Evolutionary conservation across 2,329 filamentous ascomycete genomes (phyloP).

Genomic region (Sarocladiaceae sp.): DNA sequence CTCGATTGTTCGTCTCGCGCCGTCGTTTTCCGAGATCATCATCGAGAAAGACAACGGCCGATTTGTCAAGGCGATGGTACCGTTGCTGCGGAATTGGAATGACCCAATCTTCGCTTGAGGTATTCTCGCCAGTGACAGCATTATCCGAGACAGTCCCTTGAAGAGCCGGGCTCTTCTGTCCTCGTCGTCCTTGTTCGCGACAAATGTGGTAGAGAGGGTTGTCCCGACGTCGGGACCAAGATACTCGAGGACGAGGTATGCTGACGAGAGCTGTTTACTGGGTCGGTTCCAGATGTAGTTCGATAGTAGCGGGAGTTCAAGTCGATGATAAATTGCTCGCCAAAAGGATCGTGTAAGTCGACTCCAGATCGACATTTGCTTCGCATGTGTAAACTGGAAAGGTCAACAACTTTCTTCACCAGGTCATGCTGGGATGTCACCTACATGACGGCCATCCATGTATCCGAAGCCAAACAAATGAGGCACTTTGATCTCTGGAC

Average conservation of each 20-base stretch:
- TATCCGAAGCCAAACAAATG: constrained; percentile 11
- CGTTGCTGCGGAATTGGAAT: constrained; percentile 20
- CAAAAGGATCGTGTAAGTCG: neutral
- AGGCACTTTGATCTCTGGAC: constrained; percentile 12
- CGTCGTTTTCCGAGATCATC: constrained; percentile 28
- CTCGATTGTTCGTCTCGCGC: constrained; percentile 23
- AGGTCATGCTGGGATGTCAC: neutral
- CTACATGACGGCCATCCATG: constrained; percentile 10
- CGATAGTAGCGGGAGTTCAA: constrained; percentile 6
- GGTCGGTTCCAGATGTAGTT: constrained; percentile 9
- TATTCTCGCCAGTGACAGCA: constrained; percentile 21
- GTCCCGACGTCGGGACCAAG: constrained; percentile 16
- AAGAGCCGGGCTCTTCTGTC: constrained; percentile 20
- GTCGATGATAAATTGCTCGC: neutral
- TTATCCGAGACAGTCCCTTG: constrained; percentile 19
- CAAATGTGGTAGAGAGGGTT: constrained; percentile 21
- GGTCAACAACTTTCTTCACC: neutral
- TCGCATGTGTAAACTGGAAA: constrained; percentile 10
- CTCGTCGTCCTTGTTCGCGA: constrained; percentile 14
- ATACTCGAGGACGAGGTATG: constrained; percentile 21
- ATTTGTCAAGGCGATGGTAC: constrained; percentile 24
- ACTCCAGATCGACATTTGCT: neutral
- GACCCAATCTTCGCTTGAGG: constrained; percentile 21
- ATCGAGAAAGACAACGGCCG: constrained; percentile 22
- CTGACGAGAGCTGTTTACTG: constrained; percentile 7